Evolutionary conservation across 768 basidiomycete genomes (phyloP), one percentile per base, ranked within the genome.

Genomic region (Mycena rosella): DNA sequence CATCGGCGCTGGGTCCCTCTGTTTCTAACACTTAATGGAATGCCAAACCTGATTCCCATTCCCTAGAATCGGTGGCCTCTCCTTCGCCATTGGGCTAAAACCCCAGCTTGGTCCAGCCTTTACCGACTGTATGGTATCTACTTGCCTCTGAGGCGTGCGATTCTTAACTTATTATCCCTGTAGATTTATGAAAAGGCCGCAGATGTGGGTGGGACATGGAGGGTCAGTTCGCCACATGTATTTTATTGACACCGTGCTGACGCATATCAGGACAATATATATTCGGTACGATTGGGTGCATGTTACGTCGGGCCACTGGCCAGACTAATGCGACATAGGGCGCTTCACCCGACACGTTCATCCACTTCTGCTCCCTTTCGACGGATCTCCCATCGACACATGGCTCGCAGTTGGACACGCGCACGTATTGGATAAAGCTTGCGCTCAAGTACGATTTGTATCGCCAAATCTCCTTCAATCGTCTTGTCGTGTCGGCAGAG

Each of bases 121-220:
- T 13, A 29, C 38, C 5, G 59, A 65, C 26, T 68, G 63, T 24
- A 38, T 29, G 57, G 67, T 68, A 59, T 18, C 80, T 74, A 11
- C 32, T 34, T 11, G 5, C 15, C 22, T 27, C 10, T 17, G 15
- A 10, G 38, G 17, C 24, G 13, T 30, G 32, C 40, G 3, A 9
- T 20, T 18, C 7, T 36, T 14, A 1, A 17, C 20, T 48, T 22
- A 38, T 10, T 38, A 14, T 17, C 7, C 14, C 9, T 10, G 5
- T 69, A 88, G 87, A 86, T 88, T 22, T 87, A 83, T 62, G 87
- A 88, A 70, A 83, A 80, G 60, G 85, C 81, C 30, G 71, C 74
- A 26, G 75, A 80, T 42, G 78, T 88, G 52, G 87, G 86, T 51
- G 88, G 87, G 58, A 88, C 87, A 52, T 88, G 87, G 87, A 82